Evolutionary conservation across 257 asterid species (phyloP), one percentile per base, ranked within the genome.

Genomic region (Lithospermum erythrorhizon): DNA sequence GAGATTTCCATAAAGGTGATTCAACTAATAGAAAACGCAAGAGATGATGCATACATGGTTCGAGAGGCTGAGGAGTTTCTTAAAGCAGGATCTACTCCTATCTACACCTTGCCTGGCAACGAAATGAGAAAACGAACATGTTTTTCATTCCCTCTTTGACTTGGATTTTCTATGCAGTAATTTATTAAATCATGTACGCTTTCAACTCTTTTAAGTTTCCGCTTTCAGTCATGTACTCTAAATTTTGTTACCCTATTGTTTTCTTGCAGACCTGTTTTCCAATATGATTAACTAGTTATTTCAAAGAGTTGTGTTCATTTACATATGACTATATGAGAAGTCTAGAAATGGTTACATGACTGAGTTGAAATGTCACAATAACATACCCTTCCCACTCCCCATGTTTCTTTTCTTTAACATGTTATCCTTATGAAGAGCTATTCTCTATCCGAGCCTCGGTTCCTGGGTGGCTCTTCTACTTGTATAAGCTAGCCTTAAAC

Each of bases 21-120:
- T 62, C 22, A 41, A 68, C 84, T 53, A 73, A 69, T 41, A 72
- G 76, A 80, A 83, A 74, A 67, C 75, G 81, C 63, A 79, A 79
- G 74, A 60, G 73, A 49, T 77, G 77, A 80, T 53, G 10, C 47
- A 16, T 20, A 55, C 17, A 48, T 24, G 23, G 55, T 57, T 29
- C 32, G 32, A 27, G 32, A 3, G 4, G 32, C 32, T 5, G n/a
- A 27, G 4, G 2, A 27, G 32, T 5, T 27, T 27, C 32, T 27
- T 27, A 2, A 27, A 27, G 32, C 32, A 0, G 32, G 32, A 27
- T 27, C 32, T 27, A 27, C 32, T 27, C 32, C 32, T 27, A 27
- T 0, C 32, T 27, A 27, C 32, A 27, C 32, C 32, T 3, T 27
- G 32, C 32, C 32, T 0, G 32, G 32, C 32, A 27, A 27, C 49